Evolutionary conservation across 2,329 filamentous ascomycete species (phyloP).

Genomic region (Penicillium thymicola): DNA sequence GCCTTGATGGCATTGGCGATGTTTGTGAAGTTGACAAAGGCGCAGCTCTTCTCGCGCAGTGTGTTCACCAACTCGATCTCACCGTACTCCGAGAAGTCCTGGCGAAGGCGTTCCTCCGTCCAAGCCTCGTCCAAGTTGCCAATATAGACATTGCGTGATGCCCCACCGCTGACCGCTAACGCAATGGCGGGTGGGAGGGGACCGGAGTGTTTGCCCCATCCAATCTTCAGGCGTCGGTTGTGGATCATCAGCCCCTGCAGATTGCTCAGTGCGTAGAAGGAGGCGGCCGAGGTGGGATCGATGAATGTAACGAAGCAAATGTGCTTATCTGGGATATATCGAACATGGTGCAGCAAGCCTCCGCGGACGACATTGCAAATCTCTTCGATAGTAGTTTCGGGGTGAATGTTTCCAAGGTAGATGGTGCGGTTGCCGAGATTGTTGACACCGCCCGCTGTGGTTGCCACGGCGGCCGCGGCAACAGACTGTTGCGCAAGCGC

Average conservation of each 20-base stretch:
- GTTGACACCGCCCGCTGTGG: slow-evolving; percentile 92
- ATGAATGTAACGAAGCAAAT: slow-evolving; percentile 99
- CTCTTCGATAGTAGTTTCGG: slow-evolving; percentile 97
- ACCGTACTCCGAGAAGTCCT: slow-evolving; percentile 95
- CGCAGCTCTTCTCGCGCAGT: slow-evolving; percentile 96
- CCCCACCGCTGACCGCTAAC: slow-evolving; percentile 90
- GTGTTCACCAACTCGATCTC: slow-evolving; percentile 98
- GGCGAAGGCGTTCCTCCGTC: slow-evolving; percentile 91
- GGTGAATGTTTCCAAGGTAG: slow-evolving; percentile 97
- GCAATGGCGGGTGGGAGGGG: slow-evolving; percentile 94
- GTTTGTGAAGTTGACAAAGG: slow-evolving; percentile 99
- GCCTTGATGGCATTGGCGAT: slow-evolving; percentile 99
- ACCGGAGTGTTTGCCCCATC: slow-evolving; percentile 98
- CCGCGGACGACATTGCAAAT: slow-evolving; percentile 99
- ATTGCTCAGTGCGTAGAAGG: slow-evolving; percentile 97
- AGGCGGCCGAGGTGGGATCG: slow-evolving; percentile 93
- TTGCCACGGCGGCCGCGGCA: slow-evolving; percentile 92
- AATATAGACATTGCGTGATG: slow-evolving; percentile 97
- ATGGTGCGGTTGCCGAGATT: slow-evolving; percentile 97
- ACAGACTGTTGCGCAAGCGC: slow-evolving; percentile 96
- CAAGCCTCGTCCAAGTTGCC: slow-evolving; percentile 96
- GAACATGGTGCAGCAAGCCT: slow-evolving; percentile 93
- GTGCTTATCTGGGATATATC: slow-evolving; percentile 99
- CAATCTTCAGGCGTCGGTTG: slow-evolving; percentile 95
- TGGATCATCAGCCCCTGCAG: slow-evolving; percentile 98